These are phyloP conservation scores for Tolypocladium tundrense DNA, from an alignment of 2,329 filamentous ascomycete genomes.

Conservation along the genomic window DNA sequence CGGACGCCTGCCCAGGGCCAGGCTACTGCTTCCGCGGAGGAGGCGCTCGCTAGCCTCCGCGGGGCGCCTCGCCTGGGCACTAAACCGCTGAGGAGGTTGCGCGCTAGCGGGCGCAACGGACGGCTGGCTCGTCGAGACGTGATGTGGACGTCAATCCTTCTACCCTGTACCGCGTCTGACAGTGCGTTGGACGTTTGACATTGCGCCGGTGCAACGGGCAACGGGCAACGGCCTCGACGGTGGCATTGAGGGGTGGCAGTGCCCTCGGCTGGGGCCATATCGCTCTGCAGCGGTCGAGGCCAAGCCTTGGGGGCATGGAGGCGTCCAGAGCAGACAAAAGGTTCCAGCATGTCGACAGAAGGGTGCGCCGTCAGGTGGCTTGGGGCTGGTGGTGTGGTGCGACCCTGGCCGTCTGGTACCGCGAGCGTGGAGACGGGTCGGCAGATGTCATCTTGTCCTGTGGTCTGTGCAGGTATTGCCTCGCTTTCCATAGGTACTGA, in stretches of 20 bases:
- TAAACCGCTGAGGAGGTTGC: not conserved
- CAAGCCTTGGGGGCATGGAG: not conserved
- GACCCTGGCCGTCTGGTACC: not conserved
- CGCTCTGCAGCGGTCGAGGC: not conserved
- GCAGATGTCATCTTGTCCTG: not conserved
- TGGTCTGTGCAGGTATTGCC: not conserved
- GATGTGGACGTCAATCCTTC: not conserved
- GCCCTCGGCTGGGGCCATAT: not conserved
- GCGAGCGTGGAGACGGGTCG: slow-evolving; percentile 1
- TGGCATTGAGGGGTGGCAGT: not conserved
- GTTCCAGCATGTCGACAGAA: not conserved
- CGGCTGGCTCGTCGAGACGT: not conserved
- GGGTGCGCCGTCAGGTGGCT: not conserved
- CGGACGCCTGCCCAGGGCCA: not conserved
- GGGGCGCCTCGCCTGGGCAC: not conserved
- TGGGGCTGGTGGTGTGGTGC: not conserved
- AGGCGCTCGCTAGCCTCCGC: not conserved
- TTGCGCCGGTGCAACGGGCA: not conserved
- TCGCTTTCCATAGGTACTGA: no score
- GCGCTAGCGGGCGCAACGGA: not conserved
- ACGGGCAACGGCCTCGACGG: not conserved
- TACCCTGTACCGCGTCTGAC: not conserved
- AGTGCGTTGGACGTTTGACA: not conserved
- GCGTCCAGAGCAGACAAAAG: not conserved
- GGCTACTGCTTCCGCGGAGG: not conserved